Conservation (phyloP, 1,284 basidiomycete species). For the Erythrobasidium hasegawianum region DNA sequence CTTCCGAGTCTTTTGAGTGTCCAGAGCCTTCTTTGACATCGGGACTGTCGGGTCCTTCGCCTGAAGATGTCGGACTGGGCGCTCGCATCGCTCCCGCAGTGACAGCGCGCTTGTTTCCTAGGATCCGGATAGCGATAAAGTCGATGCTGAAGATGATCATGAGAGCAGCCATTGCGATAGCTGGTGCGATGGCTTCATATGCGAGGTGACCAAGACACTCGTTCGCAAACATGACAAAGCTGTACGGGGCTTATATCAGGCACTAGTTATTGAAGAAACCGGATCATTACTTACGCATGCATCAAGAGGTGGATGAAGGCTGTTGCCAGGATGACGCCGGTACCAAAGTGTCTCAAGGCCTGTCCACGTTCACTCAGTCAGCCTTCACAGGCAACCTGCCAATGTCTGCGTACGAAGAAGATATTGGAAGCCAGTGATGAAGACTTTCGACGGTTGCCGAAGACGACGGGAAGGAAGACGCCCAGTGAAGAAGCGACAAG, state of each 20-base stretch:
- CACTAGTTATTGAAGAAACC: background rate
- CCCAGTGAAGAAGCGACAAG: conserved; percentile 29
- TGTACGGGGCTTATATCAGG: conserved; percentile 1
- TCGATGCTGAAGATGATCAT: conserved; percentile 49
- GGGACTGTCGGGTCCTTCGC: background rate
- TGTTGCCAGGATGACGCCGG: conserved; percentile 52
- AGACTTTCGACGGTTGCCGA: background rate
- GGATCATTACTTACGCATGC: conserved; percentile 48
- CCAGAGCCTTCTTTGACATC: background rate
- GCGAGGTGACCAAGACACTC: conserved; percentile 51
- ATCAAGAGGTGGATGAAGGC: conserved; percentile 53
- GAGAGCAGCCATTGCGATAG: conserved; percentile 49
- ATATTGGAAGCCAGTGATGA: too few species aligned
- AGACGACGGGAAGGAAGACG: conserved; percentile 3
- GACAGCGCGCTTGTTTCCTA: conserved; percentile 31
- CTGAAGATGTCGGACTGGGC: background rate
- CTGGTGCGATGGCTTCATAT: conserved; percentile 51
- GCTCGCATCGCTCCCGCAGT: background rate
- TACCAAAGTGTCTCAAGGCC: conserved; percentile 40
- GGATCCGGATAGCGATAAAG: conserved; percentile 46
- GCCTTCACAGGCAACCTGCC: too few species aligned
- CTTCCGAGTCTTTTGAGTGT: conserved; percentile 20
- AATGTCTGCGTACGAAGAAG: too few species aligned
- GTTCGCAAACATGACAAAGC: conserved; percentile 41
- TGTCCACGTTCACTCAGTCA: conserved; percentile 14